Evolutionary conservation across 2,329 filamentous ascomycete species (phyloP), one percentile per base, ranked within the genome.

Genomic region (Aspergillus sergii): DNA sequence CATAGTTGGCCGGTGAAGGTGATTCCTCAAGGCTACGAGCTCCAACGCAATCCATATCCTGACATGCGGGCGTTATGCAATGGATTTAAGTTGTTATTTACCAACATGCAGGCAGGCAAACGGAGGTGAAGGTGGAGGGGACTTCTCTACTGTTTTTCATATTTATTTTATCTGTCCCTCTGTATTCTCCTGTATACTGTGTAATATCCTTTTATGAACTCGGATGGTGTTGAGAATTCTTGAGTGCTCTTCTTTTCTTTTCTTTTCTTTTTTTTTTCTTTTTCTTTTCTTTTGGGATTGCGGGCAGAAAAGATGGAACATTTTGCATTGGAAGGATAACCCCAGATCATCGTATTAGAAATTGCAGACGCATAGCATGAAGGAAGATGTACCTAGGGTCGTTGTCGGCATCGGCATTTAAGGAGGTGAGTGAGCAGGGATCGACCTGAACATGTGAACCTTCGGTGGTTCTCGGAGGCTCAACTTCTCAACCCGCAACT

Each of bases 61-160:
- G 94, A 98, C 73, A 97, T 98, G 91, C 87, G 91, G 69, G 93
- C 93, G 56, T 83, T 99, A 66, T 97, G 94, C 84, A 99, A 99
- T 80, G 95, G 94, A 7, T 98, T 98, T 85, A 98, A 98, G 84
- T 79, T 94, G 73, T 84, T 94, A 60, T 93, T 93, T 76, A 83
- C 84, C 64, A 91, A 89, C 77, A 84, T 90, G 85, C 80, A 83
- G 69, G 74, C 71, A 39, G 68, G 71, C 16, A 73, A 71, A 66
- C 69, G 75, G 41, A 28, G 36, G 54, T 63, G 34, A 21, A 21
- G 43, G 58, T 53, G 53, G 50, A 59, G 34, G 59, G 30, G 46
- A 23, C 60, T 50, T 63, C 21, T 53, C 32, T 46, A 10, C 21
- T 39, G n/a, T 57, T 39, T 36, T 34, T 45, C 32, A 28, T 28